Base-by-base conservation (phyloP, 805 yeast species). In the Torulaspora delbrueckii region DNA sequence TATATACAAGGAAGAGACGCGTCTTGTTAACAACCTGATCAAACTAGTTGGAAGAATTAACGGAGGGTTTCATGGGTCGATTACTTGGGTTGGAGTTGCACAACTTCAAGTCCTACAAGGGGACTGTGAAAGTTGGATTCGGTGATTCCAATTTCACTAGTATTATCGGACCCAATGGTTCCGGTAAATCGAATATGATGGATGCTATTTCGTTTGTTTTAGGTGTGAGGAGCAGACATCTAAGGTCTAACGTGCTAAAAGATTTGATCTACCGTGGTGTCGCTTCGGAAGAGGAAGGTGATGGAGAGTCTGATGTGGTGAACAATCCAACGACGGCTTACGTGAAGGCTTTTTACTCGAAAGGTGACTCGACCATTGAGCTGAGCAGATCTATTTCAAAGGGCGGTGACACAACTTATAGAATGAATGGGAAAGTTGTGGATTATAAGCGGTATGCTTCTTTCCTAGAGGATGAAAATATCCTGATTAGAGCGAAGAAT, bases 141-240 rank as follows among this genome's bases (percentile, higher is more conserved):
- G 96, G 96, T 0, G 74, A 82, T 9, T 78, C 90, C 0, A 73
- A 76, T 49, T 93, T 93, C 70, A 87, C 96, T 1, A 83, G 95
- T 37, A 86, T 93, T 51, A 86, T 93, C 47, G 99, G 99, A 1
- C 98, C 98, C n/a, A 93, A 93, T 73, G 99, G 99, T 27, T 85
- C 97, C 0, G 99, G 99, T 6, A 93, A 93, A 68, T 86, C 96
- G 34, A 93, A 93, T 61, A 85, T 93, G 81, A 90, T 93, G 85
- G 99, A 93, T 63, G 97, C 99, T 28, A 84, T 93, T 37, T 84
- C 96, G 16, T 93, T 93, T 65, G 98, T 91, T 7, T 73, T 93
- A 30, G 99, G 99, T 22, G 81, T 91, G 39, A 73, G 84, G 55
- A 77, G 88, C 16, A 68, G 74, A 13, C 90, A 86, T 46, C 71